Base-by-base conservation (phyloP, 2,329 filamentous ascomycete genomes). In the Botrytis porri region DNA sequence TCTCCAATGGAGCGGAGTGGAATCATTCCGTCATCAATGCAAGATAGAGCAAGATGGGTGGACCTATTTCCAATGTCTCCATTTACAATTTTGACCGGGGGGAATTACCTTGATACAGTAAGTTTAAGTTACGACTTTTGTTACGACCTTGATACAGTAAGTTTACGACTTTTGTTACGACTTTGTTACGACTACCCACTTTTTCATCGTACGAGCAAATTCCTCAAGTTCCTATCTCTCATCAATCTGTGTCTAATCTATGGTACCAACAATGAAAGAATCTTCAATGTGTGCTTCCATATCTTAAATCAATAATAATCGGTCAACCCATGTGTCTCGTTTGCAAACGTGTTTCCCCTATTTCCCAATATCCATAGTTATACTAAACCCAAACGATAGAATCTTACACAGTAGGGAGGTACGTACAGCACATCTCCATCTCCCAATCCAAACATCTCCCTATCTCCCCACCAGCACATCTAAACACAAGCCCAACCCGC, bases 1-100 rank as follows among this genome's bases (percentile, higher is more conserved):
- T 39, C 25, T 67, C 35, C 64, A n/a, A 67, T 54, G 45, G 35
- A 41, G 64, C 35, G 45, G 64, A 67, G 45, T 54, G 64, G 45
- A 54, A 67, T 67, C 45, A 39, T 67, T 37, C 25, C 64, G 35
- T 67, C 45, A 67, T 67, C 35, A 66, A 51, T 51, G 63, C 63
- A 65, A 37, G 63, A 65, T 48, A 37, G 43, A 65, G 62, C 41
- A 41, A 65, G 63, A 29, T 35, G 32, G 32, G 63, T 65, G 43
- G 63, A 65, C 29, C 29, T 48, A 18, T 18, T 35, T 9, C 14
- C 48, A 16, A 66, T 51, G 22, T 37, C 63, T 51, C 32, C 43
- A 66, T 66, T 43, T 43, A 63, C 61, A 63, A 29, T 41, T 20
- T 43, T n/a, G 22, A 54, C 63, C 63, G 12, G 29, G 63, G 63